Percentiles rank a stretch among this genome's conserved stretches.
phyloP scores from a whole-genome alignment of 495 filamentous ascomycete genomes.

The Penicillium odoratum region DNA sequence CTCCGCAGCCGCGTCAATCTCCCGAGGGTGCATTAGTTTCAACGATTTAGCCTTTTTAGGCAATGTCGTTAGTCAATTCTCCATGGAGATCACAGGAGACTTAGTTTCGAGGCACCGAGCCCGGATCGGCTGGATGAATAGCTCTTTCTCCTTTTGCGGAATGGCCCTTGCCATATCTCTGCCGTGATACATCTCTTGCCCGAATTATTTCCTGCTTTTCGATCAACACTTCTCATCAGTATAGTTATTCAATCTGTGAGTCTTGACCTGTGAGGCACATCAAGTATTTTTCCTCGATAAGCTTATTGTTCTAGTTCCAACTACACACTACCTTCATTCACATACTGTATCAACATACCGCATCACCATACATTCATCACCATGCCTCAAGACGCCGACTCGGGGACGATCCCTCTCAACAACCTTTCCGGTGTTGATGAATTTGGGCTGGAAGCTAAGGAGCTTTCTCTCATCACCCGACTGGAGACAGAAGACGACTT shows the following conservation, averaged over 20 bases:
- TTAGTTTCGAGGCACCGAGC: neutral
- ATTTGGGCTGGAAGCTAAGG: neutral
- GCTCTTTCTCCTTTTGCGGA: neutral
- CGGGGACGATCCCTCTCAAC: neutral
- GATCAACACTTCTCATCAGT: neutral
- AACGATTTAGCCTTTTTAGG: too few species aligned
- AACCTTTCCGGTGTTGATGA: neutral
- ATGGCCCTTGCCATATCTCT: neutral
- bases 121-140: neutral
- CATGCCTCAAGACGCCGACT: neutral
- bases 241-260: neutral
- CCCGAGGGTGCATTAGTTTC: too few species aligned
- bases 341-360: too few species aligned
- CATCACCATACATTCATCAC: neutral
- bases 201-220: neutral
- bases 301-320: neutral
- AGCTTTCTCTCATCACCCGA: neutral
- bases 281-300: neutral
- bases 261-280: neutral
- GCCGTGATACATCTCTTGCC: neutral
- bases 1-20: too few species aligned
- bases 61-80: neutral
- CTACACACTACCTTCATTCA: neutral
- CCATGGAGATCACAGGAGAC: neutral
- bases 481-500: constrained; percentile 61